A percentile compares a stretch with the other conserved stretches of the same genome.
These are phyloP conservation scores for Citrullus amarus DNA, from an alignment of 306 rosid species.

Conservation along the genomic window DNA sequence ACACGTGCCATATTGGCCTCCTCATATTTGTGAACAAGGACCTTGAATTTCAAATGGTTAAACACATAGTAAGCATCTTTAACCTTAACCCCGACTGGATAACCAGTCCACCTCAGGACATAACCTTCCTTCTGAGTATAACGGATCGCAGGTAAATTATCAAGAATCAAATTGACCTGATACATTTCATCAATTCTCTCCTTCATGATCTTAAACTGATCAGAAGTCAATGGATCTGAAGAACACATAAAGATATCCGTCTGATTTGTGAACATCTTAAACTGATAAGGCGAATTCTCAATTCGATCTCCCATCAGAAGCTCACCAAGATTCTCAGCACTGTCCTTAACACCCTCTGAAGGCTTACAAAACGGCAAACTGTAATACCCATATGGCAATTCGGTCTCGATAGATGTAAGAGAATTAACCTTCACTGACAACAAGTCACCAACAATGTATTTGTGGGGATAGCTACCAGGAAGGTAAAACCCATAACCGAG, in stretches of 20 bases:
- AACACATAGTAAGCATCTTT: conserved; percentile 50
- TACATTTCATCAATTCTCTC: conserved; percentile 63
- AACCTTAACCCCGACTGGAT: conserved; percentile 58
- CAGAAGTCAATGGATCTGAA: conserved; percentile 28
- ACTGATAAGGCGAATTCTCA: conserved; percentile 53
- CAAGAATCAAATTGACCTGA: conserved; percentile 50
- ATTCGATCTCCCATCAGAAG: conserved; percentile 67
- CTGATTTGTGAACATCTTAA: conserved; percentile 43
- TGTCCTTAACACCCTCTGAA: conserved; percentile 46
- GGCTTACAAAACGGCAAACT: conserved; percentile 60
- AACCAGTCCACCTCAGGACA: conserved; percentile 55
- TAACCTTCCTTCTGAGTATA: conserved; percentile 49
- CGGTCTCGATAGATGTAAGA: conserved; percentile 56
- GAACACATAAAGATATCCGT: conserved; percentile 40
- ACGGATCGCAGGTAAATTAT: conserved; percentile 50
- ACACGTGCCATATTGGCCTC: conserved; percentile 53
- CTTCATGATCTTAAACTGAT: conserved; percentile 46
- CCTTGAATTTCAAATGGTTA: conserved; percentile 54
- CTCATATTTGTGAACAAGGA: conserved; percentile 60
- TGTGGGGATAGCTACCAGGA: conserved; percentile 55
- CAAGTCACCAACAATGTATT: conserved; percentile 29
- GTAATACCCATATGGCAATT: conserved; percentile 54
- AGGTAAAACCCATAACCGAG: conserved; percentile 45
- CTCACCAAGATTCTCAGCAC: conserved; percentile 69
- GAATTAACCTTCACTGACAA: conserved; percentile 59